Evolutionary conservation across 2,329 filamentous ascomycete species (phyloP), one percentile per base, ranked within the genome.

Genomic region (Penicillium sp.): DNA sequence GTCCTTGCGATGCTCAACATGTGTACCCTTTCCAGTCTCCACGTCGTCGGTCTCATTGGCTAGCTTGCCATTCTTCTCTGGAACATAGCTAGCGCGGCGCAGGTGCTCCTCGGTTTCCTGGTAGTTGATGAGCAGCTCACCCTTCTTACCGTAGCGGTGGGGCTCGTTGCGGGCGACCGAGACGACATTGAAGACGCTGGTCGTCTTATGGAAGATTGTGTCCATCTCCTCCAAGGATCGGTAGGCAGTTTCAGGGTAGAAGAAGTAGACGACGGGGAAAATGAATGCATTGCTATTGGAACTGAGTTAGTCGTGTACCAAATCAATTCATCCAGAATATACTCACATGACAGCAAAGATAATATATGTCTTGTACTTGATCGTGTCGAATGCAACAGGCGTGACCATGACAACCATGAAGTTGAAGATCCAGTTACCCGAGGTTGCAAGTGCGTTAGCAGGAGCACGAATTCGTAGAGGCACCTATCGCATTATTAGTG

Each of bases 181-280:
- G n/a, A 82, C 78, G 2, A 80, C 73, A 46, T 75, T 68, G 59
- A 82, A 79, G 49, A 78, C 69, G 25, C 73, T 78, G 26, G 66
- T 67, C 4, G 77, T 78, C 56, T 82, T 81, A 64, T 77, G 75
- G 75, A 87, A 86, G 60, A 88, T 85, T 54, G 82, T 78, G 62
- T 89, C 86, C 69, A 89, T 83, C 69, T 88, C 86, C 69, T 89
- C 86, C 25, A 88, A 76, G 14, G 78, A 82, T 16, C 81, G 79
- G 59, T 79, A 80, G 8, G 80, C 81, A 1, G 82, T 84, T 60
- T 84, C 82, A 0, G 82, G 82, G 65, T 82, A 84, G 74, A 84
- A 82, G 69, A 83, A 80, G 71, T 83, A 84, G 47, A 82, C 78
- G 5, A 77, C 75, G 0, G 81, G 81, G 35, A 83, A 73, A 64